A percentile compares a stretch with the other conserved stretches of the same genome.
These are phyloP conservation scores for Heliamphora pulchella DNA, from an alignment of 179 eudicot genomes.

Conservation along the genomic window DNA sequence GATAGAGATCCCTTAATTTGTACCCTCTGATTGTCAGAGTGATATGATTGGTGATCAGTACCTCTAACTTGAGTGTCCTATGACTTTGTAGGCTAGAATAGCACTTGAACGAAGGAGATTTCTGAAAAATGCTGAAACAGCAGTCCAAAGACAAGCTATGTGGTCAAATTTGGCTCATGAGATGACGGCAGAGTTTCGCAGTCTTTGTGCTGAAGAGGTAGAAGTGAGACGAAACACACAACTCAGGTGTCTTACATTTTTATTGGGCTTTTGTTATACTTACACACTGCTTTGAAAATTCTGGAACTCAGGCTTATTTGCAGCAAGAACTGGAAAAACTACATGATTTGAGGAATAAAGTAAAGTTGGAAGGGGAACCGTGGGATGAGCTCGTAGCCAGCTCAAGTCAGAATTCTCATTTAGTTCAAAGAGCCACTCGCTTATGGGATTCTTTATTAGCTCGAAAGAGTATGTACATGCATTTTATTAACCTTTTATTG, in stretches of 20 bases:
- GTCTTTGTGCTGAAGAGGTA: constrained; percentile 99
- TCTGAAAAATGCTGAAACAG: constrained; percentile 78
- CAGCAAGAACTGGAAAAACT: constrained; percentile 96
- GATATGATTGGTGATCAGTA: background rate
- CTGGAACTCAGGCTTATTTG: constrained; percentile 66
- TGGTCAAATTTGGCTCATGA: constrained; percentile 98
- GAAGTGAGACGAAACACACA: background rate
- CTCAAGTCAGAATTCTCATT: constrained; percentile 92
- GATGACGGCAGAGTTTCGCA: constrained; percentile 98
- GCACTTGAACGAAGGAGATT: constrained; percentile 89
- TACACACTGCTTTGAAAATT: background rate
- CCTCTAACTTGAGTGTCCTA: background rate
- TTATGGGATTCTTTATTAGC: constrained; percentile 90
- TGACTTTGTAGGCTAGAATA: constrained; percentile 67
- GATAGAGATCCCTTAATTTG: background rate
- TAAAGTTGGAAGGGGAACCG: constrained; percentile 83
- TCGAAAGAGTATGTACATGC: constrained; percentile 64
- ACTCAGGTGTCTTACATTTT: background rate
- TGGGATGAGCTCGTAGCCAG: constrained; percentile 98
- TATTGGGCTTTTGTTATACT: constrained; percentile 6
- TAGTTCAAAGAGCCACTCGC: constrained; percentile 91
- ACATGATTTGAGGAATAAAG: constrained; percentile 88
- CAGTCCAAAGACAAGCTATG: constrained; percentile 88
- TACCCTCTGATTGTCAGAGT: background rate
- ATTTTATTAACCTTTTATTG: background rate